Evolutionary conservation across 164 flowering plant species (phyloP).

Genomic region (Liriodendron chinense): DNA sequence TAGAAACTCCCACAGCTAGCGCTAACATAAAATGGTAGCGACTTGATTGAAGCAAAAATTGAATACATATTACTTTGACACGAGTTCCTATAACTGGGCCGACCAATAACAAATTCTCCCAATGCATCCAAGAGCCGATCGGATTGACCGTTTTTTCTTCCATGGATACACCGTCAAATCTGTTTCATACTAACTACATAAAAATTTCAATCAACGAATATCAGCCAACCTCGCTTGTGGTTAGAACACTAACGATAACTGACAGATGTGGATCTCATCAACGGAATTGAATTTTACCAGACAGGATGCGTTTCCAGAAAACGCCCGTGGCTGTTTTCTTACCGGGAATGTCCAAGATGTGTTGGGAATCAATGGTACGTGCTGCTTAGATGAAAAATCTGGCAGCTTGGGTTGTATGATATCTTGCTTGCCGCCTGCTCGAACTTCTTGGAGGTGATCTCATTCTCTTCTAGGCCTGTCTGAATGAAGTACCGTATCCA

Average conservation of each 20-base stretch:
- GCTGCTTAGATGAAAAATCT: constrained; percentile 74
- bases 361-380: constrained; percentile 36
- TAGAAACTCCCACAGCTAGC: too few relatives aligned
- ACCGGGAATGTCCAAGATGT: not conserved
- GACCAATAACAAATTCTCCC: too few relatives aligned
- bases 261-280: not conserved
- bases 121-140: not conserved
- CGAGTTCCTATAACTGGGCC: too few relatives aligned
- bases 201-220: not conserved
- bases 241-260: not conserved
- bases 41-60: not conserved
- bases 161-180: not conserved
- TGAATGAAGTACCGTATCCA: constrained; percentile 72
- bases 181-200: not conserved
- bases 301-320: not conserved
- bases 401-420: constrained; percentile 69
- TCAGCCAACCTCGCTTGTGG: not conserved
- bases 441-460: constrained; percentile 61
- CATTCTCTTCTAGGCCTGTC: constrained; percentile 67
- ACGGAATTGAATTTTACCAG: not conserved
- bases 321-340: not conserved
- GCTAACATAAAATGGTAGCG: too few relatives aligned
- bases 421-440: constrained; percentile 60
- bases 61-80: not conserved
- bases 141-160: not conserved